phyloP scores from a whole-genome alignment of 2,329 filamentous ascomycete species.

The Cladosporium austrohemisphaericum region DNA sequence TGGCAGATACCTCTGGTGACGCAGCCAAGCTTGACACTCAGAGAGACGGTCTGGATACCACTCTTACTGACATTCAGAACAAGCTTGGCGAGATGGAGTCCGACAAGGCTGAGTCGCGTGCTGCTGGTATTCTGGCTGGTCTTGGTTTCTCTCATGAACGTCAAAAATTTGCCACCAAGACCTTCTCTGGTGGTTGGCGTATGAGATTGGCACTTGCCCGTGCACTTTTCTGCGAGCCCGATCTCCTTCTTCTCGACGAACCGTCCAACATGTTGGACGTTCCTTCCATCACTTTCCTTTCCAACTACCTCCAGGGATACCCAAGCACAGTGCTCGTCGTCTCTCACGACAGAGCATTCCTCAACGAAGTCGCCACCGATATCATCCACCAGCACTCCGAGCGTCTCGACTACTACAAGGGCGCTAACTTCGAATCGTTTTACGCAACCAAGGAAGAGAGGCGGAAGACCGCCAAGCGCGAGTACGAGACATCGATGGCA shows the following conservation, averaged over 20 bases:
- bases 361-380: conserved; percentile 98
- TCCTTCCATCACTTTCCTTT: conserved; percentile 97
- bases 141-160: conserved; percentile 92
- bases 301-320: conserved; percentile 89
- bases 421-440: conserved; percentile 93
- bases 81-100: conserved; percentile 99
- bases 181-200: conserved; percentile 98
- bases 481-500: conserved; percentile 98
- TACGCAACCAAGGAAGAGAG: conserved; percentile 97
- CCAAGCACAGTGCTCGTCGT: conserved; percentile 94
- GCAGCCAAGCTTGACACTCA: conserved; percentile 80
- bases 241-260: conserved; percentile 93
- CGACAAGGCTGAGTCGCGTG: conserved; percentile 93
- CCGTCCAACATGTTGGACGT: conserved; percentile 99
- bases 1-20: conserved; percentile 91
- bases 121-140: conserved; percentile 93
- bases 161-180: conserved; percentile 90
- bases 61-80: conserved; percentile 81
- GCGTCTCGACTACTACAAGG: conserved; percentile 95
- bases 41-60: conserved; percentile 83
- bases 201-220: conserved; percentile 94
- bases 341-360: conserved; percentile 96
- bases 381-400: conserved; percentile 98
- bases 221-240: conserved; percentile 96
- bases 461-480: conserved; percentile 90